These are phyloP conservation scores for Penicillium sp. DNA, from an alignment of 2,329 filamentous ascomycete species.

Conservation along the genomic window DNA sequence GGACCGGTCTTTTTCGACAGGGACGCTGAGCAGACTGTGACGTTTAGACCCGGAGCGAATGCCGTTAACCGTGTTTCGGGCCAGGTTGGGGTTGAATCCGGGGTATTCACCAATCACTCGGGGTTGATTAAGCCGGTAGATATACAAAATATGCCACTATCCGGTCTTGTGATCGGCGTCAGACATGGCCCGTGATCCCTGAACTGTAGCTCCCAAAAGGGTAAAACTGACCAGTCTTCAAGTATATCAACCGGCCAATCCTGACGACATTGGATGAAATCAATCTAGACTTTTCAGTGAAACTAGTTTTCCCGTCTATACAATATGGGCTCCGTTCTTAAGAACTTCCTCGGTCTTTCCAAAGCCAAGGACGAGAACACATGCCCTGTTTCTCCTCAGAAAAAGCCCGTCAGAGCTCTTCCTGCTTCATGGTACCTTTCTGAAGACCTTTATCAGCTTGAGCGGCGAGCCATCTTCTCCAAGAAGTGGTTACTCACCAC, in stretches of 20 bases:
- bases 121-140: neutral
- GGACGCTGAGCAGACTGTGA: neutral
- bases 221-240: neutral
- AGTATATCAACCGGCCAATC: neutral
- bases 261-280: neutral
- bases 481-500: constrained; percentile 26
- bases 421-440: constrained; percentile 30
- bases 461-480: constrained; percentile 28
- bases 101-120: neutral
- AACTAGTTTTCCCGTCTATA: neutral
- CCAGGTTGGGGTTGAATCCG: neutral
- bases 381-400: neutral
- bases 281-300: neutral
- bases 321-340: neutral
- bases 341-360: neutral
- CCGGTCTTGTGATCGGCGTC: neutral
- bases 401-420: constrained; percentile 13
- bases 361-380: neutral
- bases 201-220: neutral
- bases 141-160: neutral
- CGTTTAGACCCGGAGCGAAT: neutral
- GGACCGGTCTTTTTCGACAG: neutral
- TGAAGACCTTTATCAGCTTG: constrained; percentile 25
- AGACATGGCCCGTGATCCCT: neutral
- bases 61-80: neutral